Base-by-base conservation (phyloP, 352 stramenopile genomes). In the Phytophthora ramorum region DNA sequence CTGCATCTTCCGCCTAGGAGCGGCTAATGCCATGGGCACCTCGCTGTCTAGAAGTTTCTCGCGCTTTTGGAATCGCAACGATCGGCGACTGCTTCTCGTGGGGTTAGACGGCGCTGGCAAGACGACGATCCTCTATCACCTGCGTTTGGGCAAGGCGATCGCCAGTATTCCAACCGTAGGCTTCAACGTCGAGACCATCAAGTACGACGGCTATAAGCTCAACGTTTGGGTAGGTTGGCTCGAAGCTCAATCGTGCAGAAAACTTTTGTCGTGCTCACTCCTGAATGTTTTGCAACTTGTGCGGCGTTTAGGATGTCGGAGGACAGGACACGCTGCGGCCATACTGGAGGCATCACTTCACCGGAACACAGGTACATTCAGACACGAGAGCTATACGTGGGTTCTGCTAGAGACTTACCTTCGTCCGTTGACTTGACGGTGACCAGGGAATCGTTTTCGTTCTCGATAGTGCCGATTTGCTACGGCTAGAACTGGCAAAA, bases 261-360 rank as follows among this genome's bases (percentile, higher is more conserved):
- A 45, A 8, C 0, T 24, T 14, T 58, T 12, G 7, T 2, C 35
- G 44, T 55, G 28, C 50, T 67, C 5, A 56, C 32, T 38, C 13
- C 30, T 54, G 5, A 6, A 14, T 46, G 17, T n/a, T 16, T 43
- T 55, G 14, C 19, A 57, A 43, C 9, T 35, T 59, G 9, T n/a
- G 35, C 16, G 17, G 28, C 14, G 19, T 26, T 8, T 63, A 93
- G 85, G 87, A 95, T 58, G 87, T 95, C 16, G 87, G 87, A 24
- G 85, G 87, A 0, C 85, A 93, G 48, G 84, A 96, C 73, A 87
- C 83, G 13, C 58, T 95, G 34, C 76, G 86, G 35, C 86, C 88
- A 19, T 93, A 93, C 43, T 96, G 84, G 86, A 74, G 88, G 26
- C 88, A 96, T 66, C 86, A 93, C 54, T 94, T 93, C 64, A 96